A percentile compares a stretch with the other conserved stretches of the same genome.
Evolutionary conservation across 768 basidiomycete genomes (phyloP).

Genomic region (Gloeopeniophorella convolvens): DNA sequence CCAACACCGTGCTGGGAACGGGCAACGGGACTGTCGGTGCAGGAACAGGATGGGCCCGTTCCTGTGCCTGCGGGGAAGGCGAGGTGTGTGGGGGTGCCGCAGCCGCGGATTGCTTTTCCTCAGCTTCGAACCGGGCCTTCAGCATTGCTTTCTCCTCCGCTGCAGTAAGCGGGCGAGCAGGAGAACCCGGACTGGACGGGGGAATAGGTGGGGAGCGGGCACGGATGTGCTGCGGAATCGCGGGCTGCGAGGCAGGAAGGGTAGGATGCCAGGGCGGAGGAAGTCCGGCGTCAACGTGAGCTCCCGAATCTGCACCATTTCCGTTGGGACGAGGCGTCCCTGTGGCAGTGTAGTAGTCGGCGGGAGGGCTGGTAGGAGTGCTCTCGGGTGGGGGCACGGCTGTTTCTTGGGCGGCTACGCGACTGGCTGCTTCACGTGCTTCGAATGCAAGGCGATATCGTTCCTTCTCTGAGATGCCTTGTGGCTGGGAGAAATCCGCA

Average conservation of each 20-base stretch:
- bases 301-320: constrained; percentile 37
- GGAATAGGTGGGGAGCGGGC: constrained; percentile 29
- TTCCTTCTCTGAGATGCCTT: constrained; percentile 56
- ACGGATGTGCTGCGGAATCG: constrained; percentile 25
- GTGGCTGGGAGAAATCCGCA: constrained; percentile 13
- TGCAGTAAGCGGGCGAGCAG: constrained; percentile 46
- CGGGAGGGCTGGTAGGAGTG: neutral
- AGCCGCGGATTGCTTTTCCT: too few species aligned
- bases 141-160: constrained; percentile 76
- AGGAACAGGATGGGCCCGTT: constrained; percentile 22
- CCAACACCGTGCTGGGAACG: too few species aligned
- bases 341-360: constrained; percentile 13
- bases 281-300: constrained; percentile 18
- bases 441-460: constrained; percentile 56
- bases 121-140: constrained; percentile 54
- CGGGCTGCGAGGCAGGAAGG: constrained; percentile 16
- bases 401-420: constrained; percentile 21
- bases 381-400: constrained; percentile 3
- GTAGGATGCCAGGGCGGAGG: constrained; percentile 26
- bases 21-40: too few species aligned
- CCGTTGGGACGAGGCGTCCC: neutral
- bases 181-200: constrained; percentile 22
- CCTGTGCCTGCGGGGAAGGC: constrained; percentile 10
- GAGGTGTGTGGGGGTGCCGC: constrained; percentile 11
- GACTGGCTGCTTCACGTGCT: constrained; percentile 50